A percentile compares a stretch with the other conserved stretches of the same genome.
Conservation (phyloP, 2,329 filamentous ascomycete genomes). For the Fusarium tuaranense region DNA sequence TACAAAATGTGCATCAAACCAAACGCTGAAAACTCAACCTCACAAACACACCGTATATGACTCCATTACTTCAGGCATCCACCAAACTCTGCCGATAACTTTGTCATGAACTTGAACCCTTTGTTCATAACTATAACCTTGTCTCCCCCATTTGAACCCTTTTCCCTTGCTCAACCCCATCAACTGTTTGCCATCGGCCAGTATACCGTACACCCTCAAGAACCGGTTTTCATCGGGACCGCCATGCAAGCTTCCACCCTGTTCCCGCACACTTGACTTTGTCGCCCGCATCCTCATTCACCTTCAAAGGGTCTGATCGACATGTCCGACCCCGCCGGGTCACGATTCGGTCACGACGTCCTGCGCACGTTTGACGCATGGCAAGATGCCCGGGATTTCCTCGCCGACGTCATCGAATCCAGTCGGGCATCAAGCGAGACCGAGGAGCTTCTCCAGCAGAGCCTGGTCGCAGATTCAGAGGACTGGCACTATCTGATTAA, state of each 20-base stretch:
- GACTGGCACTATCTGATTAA: slow-evolving; percentile 51
- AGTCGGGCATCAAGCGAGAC: slow-evolving; percentile 43
- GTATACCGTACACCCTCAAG: background rate
- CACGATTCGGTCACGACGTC: slow-evolving; percentile 42
- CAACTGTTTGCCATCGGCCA: background rate
- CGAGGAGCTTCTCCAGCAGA: slow-evolving; percentile 45
- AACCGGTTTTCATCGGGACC: background rate
- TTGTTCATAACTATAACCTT: background rate
- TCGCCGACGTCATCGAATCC: slow-evolving; percentile 47
- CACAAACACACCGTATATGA: background rate
- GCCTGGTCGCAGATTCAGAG: slow-evolving; percentile 49
- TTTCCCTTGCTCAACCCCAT: background rate
- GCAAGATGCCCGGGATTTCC: slow-evolving; percentile 46
- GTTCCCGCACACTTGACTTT: slow-evolving; percentile 1
- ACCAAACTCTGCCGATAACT: background rate
- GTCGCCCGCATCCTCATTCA: slow-evolving; percentile 2
- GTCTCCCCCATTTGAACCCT: background rate
- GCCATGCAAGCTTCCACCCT: background rate
- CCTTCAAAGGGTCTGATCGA: slow-evolving; percentile 17
- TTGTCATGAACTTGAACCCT: background rate
- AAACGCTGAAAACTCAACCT: background rate
- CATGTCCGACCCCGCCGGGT: slow-evolving; percentile 24
- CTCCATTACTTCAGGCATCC: background rate
- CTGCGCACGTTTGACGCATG: slow-evolving; percentile 50
- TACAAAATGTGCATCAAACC: background rate